phyloP scores from a whole-genome alignment of 2,329 filamentous ascomycete species.

The Microcera coccophila region DNA sequence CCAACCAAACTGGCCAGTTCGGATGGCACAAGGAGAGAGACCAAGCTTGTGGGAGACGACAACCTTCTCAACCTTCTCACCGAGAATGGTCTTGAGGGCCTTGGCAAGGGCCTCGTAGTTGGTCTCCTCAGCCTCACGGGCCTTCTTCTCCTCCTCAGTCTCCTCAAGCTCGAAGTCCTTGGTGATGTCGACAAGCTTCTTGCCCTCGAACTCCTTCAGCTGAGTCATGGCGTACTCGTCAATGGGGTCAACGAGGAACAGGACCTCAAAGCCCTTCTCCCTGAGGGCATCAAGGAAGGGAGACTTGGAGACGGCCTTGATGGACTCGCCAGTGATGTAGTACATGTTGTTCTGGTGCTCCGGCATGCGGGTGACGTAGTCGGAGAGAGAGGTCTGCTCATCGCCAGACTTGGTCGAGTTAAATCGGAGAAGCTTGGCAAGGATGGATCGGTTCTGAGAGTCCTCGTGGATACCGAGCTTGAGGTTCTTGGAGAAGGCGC shows the following conservation, averaged over 20 bases:
- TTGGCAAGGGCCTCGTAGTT: slow-evolving; percentile 94
- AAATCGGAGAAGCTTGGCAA: slow-evolving; percentile 98
- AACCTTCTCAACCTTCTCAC: slow-evolving; percentile 99
- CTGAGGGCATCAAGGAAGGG: slow-evolving; percentile 98
- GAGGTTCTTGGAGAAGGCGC: slow-evolving; percentile 99
- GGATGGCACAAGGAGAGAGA: slow-evolving; percentile 93
- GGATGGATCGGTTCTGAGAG: slow-evolving; percentile 85
- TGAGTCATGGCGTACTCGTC: slow-evolving; percentile 99
- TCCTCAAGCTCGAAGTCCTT: slow-evolving; percentile 99
- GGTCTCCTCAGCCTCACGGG: slow-evolving; percentile 96
- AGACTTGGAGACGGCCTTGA: slow-evolving; percentile 97
- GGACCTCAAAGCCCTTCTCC: slow-evolving; percentile 98
- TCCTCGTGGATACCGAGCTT: slow-evolving; percentile 99
- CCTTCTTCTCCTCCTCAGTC: slow-evolving; percentile 98
- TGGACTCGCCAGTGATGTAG: slow-evolving; percentile 99
- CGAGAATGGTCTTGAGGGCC: slow-evolving; percentile 97
- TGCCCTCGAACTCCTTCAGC: slow-evolving; percentile 99
- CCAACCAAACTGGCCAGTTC: slow-evolving; percentile 99
- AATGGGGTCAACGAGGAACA: slow-evolving; percentile 99
- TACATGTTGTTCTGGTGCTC: slow-evolving; percentile 99
- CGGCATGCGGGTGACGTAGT: slow-evolving; percentile 99
- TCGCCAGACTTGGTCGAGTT: slow-evolving; percentile 98
- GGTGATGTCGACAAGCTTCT: slow-evolving; percentile 99
- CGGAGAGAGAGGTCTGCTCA: slow-evolving; percentile 86
- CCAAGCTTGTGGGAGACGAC: slow-evolving; percentile 97